These are phyloP conservation scores for Syncephalastrum monosporum DNA, from an alignment of 371 early-diverging fungal genomes.

Conservation along the genomic window DNA sequence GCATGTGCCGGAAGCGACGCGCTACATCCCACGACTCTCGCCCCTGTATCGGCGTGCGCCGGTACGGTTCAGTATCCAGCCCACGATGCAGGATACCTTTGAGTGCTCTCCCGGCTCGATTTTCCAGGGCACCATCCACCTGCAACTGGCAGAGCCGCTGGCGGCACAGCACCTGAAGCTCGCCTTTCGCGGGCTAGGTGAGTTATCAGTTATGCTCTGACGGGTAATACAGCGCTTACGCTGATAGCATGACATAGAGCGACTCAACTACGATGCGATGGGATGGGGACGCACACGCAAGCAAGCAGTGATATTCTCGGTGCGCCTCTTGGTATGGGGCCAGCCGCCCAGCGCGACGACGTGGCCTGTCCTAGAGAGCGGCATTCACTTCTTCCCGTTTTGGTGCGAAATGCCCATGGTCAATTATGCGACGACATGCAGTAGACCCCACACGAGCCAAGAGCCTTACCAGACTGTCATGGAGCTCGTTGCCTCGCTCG, in stretches of 20 bases:
- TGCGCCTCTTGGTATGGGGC: slow-evolving; percentile 35
- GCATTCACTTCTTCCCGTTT: slow-evolving; percentile 35
- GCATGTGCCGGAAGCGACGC: not conserved
- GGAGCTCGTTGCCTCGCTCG: slow-evolving; percentile 24
- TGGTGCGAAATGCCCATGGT: slow-evolving; percentile 37
- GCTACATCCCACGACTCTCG: slow-evolving; percentile 7
- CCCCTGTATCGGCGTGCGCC: slow-evolving; percentile 12
- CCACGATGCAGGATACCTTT: slow-evolving; percentile 10
- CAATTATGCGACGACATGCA: slow-evolving; percentile 21
- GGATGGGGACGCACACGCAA: slow-evolving; percentile 19
- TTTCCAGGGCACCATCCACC: slow-evolving; percentile 29
- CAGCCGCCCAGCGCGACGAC: not conserved
- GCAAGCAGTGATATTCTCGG: slow-evolving; percentile 26
- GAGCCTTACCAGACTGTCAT: too few species aligned
- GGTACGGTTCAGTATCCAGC: slow-evolving; percentile 15
- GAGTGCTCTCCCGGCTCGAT: slow-evolving; percentile 34
- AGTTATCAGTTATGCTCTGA: slow-evolving; percentile 5
- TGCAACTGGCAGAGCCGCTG: slow-evolving; percentile 26
- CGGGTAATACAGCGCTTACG: not conserved
- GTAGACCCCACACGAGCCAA: slow-evolving; percentile 17
- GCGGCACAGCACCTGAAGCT: slow-evolving; percentile 37
- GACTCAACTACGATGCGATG: slow-evolving; percentile 24
- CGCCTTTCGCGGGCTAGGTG: slow-evolving; percentile 36
- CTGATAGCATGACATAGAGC: slow-evolving; percentile 15
- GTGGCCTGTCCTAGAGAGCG: slow-evolving; percentile 36